Evolutionary conservation across 2,329 filamentous ascomycete species (phyloP), one percentile per base, ranked within the genome.

Genomic region (Talaromyces marneffei): DNA sequence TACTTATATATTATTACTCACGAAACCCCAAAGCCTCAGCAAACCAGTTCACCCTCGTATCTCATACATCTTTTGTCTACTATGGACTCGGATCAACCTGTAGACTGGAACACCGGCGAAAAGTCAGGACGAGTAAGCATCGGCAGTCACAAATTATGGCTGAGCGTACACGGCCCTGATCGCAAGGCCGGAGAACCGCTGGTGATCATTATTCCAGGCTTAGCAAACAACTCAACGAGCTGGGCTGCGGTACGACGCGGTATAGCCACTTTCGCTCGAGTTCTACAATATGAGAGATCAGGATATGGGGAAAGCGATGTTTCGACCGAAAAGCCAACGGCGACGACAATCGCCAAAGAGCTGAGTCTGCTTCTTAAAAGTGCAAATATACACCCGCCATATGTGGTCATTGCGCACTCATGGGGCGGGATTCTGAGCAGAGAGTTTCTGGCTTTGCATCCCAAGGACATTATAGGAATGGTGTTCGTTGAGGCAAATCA

Each of bases 331-430:
- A 40, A 9, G 29, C 40, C 37, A 1, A 58, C 40, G 12, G 56
- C 56, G 9, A 25, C 56, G 12, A 33, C 25, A 10, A 58, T 58
- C 20, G 40, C 56, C n/a, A 46, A 25, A 2, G 56, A 58, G 8
- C 20, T 48, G 29, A 33, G n/a, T 27, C 23, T 29, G 31, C 29
- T 58, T n/a, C 56, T 58, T 2, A 1, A 20, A 10, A 20, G 14
- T 31, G 40, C 29, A 10, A 9, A 20, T 31, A 23, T 58, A n/a
- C 16, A 9, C 1, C 37, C 37, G 1, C 56, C 56, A 9, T 58
- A 58, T 31, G 40, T 58, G 5, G 9, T 58, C 14, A 18, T 58
- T 44, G 56, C 37, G 18, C 56, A 58, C 27, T 58, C 56, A 20
- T 58, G 40, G 37, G 56, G 56, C 27, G 56, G 56, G 6, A 48